A percentile compares a stretch with the other conserved stretches of the same genome.
Evolutionary conservation across 129 eudicot genomes (phyloP).

Genomic region (Mikania micrantha): DNA sequence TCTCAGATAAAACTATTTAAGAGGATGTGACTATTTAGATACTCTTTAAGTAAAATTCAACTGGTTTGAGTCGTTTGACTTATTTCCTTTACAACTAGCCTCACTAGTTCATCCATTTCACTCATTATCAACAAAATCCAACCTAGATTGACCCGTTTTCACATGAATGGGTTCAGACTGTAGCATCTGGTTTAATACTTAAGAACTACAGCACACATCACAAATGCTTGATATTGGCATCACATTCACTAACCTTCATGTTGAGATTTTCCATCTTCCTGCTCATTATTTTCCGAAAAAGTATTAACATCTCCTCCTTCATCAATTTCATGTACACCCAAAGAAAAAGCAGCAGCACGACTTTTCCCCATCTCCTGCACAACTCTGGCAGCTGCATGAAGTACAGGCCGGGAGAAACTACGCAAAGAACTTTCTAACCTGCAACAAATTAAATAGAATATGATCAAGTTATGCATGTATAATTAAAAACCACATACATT

Average conservation of each 20-base stretch:
- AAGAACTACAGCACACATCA: not conserved
- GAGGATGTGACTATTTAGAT: not conserved
- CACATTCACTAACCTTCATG: constrained; percentile 49
- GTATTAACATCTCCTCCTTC: constrained; percentile 77
- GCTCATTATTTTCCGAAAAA: constrained; percentile 51
- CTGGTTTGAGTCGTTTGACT: not conserved
- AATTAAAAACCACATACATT: not conserved
- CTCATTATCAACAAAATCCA: not conserved
- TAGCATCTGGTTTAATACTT: not conserved
- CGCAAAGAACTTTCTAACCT: constrained; percentile 91
- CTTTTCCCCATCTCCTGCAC: constrained; percentile 99
- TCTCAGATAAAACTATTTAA: not conserved
- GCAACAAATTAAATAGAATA: constrained; percentile 10
- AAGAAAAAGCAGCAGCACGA: constrained; percentile 92
- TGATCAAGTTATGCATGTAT: not conserved
- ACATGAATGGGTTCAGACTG: not conserved
- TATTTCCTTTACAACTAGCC: not conserved
- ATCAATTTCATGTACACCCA: constrained; percentile 85
- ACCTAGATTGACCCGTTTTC: not conserved
- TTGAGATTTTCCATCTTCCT: constrained; percentile 61
- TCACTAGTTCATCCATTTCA: not conserved
- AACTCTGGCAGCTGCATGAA: constrained; percentile 94
- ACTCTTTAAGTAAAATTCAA: not conserved
- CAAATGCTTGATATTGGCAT: not conserved
- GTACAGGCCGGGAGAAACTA: constrained; percentile 96